These are phyloP conservation scores for Diaporthe sp. DNA, from an alignment of 2,329 filamentous ascomycete genomes.

Conservation along the genomic window DNA sequence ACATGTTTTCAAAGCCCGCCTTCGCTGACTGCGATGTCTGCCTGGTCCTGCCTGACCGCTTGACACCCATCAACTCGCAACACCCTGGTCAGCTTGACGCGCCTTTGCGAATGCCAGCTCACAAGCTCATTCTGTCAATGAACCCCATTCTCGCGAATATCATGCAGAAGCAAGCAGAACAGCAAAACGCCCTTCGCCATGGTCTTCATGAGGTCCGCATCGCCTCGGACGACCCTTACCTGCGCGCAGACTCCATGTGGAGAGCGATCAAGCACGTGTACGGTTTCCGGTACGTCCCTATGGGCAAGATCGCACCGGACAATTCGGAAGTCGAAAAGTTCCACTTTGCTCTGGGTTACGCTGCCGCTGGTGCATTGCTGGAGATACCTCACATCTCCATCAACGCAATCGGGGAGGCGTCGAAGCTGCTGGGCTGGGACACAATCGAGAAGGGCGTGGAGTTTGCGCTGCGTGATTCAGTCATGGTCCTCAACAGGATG, in stretches of 20 bases:
- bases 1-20: slow-evolving; percentile 53
- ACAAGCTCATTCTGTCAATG: slow-evolving; percentile 68
- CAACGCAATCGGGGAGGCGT: slow-evolving; percentile 72
- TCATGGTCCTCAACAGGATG: slow-evolving; percentile 38
- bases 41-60: slow-evolving; percentile 54
- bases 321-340: slow-evolving; percentile 49
- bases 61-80: slow-evolving; percentile 39
- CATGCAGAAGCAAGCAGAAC: slow-evolving; percentile 49
- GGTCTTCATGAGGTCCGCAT: slow-evolving; percentile 55
- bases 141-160: slow-evolving; percentile 56
- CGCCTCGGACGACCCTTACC: slow-evolving; percentile 64
- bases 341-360: slow-evolving; percentile 73
- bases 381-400: slow-evolving; percentile 67
- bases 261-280: slow-evolving; percentile 71
- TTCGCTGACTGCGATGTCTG: slow-evolving; percentile 60
- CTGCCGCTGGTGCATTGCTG: slow-evolving; percentile 72
- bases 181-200: slow-evolving; percentile 45
- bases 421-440: slow-evolving; percentile 71
- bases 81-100: slow-evolving; percentile 42
- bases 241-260: slow-evolving; percentile 69
- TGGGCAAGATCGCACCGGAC: slow-evolving; percentile 34
- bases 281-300: slow-evolving; percentile 56
- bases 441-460: slow-evolving; percentile 72
- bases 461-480: slow-evolving; percentile 63
- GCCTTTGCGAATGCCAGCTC: slow-evolving; percentile 63